A percentile compares a stretch with the other conserved stretches of the same genome.
Evolutionary conservation across 345 rosid genomes (phyloP).

Genomic region (Corymbia maculata): DNA sequence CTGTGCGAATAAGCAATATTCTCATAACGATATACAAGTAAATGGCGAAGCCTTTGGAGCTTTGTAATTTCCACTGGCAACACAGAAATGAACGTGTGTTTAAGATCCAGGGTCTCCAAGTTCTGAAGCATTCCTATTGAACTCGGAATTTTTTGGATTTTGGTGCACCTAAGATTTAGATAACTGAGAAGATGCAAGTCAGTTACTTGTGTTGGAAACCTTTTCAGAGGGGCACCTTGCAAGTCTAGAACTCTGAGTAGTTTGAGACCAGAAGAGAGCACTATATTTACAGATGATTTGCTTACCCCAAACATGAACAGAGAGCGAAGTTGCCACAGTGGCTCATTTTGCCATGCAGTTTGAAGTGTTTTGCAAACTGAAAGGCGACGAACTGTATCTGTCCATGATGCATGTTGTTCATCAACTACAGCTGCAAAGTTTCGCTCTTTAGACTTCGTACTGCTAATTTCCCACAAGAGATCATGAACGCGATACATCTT

Average conservation of each 20-base stretch:
- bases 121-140: slow-evolving; percentile 18
- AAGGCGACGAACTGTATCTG: slow-evolving; percentile 7
- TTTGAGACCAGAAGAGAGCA: not conserved
- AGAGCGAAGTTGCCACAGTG: slow-evolving; percentile 7
- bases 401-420: not conserved
- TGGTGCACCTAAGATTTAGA: slow-evolving; percentile 9
- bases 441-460: not conserved
- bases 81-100: slow-evolving; percentile 5
- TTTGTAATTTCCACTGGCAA: slow-evolving; percentile 14
- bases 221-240: slow-evolving; percentile 7
- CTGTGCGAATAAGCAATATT: not conserved
- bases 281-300: not conserved
- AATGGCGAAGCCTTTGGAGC: slow-evolving; percentile 15
- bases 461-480: not conserved
- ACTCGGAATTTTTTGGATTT: slow-evolving; percentile 5
- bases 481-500: slow-evolving; percentile 3
- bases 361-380: slow-evolving; percentile 4
- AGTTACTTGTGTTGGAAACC: slow-evolving; percentile 11
- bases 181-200: slow-evolving; percentile 2
- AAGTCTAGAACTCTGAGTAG: slow-evolving; percentile 11
- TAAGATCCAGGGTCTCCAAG: slow-evolving; percentile 17
- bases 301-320: slow-evolving; percentile 8
- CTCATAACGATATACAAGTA: slow-evolving; percentile 8
- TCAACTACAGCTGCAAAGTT: not conserved
- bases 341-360: not conserved